phyloP scores from a whole-genome alignment of 2,329 filamentous ascomycete species.

The Thielaviopsis populi region DNA sequence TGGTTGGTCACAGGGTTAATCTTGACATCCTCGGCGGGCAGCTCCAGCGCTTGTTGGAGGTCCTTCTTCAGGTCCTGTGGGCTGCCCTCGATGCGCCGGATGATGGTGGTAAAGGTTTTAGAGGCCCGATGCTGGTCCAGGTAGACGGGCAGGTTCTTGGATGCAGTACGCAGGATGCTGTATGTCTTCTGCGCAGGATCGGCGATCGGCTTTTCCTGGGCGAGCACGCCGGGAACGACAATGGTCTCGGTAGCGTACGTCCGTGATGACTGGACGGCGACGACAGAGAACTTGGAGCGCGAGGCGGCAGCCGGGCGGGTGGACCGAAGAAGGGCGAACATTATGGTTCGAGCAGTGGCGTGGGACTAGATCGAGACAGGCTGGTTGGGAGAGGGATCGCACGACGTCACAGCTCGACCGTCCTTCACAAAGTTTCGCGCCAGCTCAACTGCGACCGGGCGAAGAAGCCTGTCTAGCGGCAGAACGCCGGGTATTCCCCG shows the following conservation, averaged over 20 bases:
- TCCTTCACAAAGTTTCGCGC: not conserved
- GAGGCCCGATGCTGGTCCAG: constrained; percentile 55
- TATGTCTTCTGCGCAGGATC: constrained; percentile 39
- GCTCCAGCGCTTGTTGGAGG: constrained; percentile 41
- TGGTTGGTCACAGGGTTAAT: constrained; percentile 52
- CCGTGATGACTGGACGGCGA: constrained; percentile 11
- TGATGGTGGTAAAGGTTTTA: constrained; percentile 54
- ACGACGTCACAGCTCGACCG: not conserved
- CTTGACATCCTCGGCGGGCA: constrained; percentile 39
- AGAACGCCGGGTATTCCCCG: not conserved
- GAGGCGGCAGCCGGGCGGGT: constrained; percentile 5
- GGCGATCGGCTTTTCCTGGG: constrained; percentile 17
- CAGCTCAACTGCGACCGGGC: not conserved
- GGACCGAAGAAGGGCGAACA: constrained; percentile 1
- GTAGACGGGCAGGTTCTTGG: constrained; percentile 64
- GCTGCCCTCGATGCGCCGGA: constrained; percentile 72
- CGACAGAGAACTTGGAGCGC: constrained; percentile 6
- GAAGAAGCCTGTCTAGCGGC: not conserved
- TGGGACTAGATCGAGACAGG: not conserved
- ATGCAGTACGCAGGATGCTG: constrained; percentile 55
- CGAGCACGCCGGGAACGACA: constrained; percentile 13
- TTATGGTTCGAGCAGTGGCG: not conserved
- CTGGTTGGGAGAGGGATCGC: not conserved
- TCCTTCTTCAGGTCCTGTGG: constrained; percentile 46
- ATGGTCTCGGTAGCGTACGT: constrained; percentile 18